A percentile compares a stretch with the other conserved stretches of the same genome.
phyloP scores from a whole-genome alignment of 2,329 filamentous ascomycete species.

The Sordariomycetes sp. region DNA sequence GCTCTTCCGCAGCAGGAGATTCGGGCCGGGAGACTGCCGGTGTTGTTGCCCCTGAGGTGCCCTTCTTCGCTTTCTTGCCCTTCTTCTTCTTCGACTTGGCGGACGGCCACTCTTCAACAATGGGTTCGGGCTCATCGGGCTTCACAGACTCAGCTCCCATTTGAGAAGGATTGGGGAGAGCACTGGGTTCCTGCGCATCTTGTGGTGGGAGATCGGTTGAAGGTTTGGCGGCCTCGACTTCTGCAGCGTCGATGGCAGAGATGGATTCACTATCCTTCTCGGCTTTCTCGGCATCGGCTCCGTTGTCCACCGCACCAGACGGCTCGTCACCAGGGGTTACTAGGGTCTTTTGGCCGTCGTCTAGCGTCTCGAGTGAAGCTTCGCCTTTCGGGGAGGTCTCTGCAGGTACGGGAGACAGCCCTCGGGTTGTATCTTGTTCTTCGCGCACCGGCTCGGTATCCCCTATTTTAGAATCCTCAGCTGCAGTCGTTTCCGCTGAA shows the following conservation, averaged over 20 bases:
- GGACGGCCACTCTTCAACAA: conserved; percentile 8
- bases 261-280: conserved; percentile 5
- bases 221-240: background rate
- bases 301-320: conserved; percentile 6
- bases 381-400: conserved; percentile 4
- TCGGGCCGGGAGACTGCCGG: background rate
- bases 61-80: conserved; percentile 24
- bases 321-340: background rate
- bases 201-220: background rate
- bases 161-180: background rate
- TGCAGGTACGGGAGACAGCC: conserved; percentile 6
- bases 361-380: background rate
- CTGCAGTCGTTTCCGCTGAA: background rate
- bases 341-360: background rate
- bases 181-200: background rate
- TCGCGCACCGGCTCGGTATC: background rate
- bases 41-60: background rate
- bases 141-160: background rate
- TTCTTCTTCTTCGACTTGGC: conserved; percentile 16
- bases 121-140: conserved; percentile 14
- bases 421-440: background rate
- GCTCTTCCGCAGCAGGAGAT: background rate
- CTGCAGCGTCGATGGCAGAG: background rate
- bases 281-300: conserved; percentile 11
- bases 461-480: background rate